Evolutionary conservation across 2,329 filamentous ascomycete species (phyloP), one percentile per base, ranked within the genome.

Genomic region (Coniochaeta sp.): DNA sequence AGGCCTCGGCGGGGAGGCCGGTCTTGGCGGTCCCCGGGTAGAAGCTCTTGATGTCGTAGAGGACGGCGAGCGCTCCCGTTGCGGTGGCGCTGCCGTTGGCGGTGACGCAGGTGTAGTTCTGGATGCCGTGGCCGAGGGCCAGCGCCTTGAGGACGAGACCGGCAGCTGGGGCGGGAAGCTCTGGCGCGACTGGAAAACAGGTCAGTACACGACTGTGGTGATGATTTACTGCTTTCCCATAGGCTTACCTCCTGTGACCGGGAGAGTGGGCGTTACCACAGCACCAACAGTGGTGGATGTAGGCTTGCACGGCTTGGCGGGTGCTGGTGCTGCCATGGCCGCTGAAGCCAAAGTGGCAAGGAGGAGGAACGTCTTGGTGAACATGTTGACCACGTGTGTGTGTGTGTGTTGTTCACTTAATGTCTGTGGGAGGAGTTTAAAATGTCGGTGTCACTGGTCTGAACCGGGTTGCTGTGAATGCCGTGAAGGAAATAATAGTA

Each of bases 81-180:
- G 78, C 71, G 6, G 66, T 66, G 32, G 78, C 74, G 0, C 66
- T 64, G 10, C 73, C 70, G 17, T 67, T 61, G n/a, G 65, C 63
- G 14, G 67, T 60, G 32, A 66, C 69, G 72, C 86, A 89, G 40
- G 83, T 86, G 77, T 89, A 89, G 79, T 89, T 89, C 68, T 89
- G 86, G 66, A 86, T 81, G 60, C 86, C 86, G 65, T 86, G 81
- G 65, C 86, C 86, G 47, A 89, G 73, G 60, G 78, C 79, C 63
- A 89, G 81, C 74, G 80, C 74, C 69, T 82, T 79, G 40, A 86
- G 73, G 5, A 70, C 69, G 50, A 75, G 66, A 62, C 68, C 68
- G 10, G 72, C 62, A 2, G 78, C 64, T 1, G 77, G 77, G 4
- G 71, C 61, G n/a, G 76, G 70, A 30, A 85, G 79, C 58, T 83